Percentiles rank a stretch among this genome's conserved stretches.
These are phyloP conservation scores for Trichoderma afroharzianum DNA, from an alignment of 2,329 filamentous ascomycete genomes.

Conservation along the genomic window DNA sequence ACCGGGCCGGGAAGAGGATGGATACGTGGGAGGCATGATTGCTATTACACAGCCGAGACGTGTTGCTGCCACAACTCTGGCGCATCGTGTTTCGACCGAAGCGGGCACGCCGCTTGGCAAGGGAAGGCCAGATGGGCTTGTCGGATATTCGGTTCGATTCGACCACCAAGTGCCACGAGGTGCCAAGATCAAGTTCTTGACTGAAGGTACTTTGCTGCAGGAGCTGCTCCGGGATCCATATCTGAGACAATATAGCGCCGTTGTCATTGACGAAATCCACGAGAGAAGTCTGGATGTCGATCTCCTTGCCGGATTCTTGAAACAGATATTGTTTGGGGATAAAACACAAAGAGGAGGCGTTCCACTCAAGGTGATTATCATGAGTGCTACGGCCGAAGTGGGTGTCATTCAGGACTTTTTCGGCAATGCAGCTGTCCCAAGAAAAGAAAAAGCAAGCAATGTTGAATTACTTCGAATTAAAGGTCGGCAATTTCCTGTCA, in stretches of 20 bases:
- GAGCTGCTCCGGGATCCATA: constrained; percentile 85
- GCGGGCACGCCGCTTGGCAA: constrained; percentile 51
- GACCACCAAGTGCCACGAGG: constrained; percentile 79
- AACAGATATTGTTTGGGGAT: constrained; percentile 64
- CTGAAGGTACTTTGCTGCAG: constrained; percentile 93
- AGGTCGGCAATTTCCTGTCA: constrained; percentile 83
- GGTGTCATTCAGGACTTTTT: constrained; percentile 77
- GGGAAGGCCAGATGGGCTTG: constrained; percentile 44
- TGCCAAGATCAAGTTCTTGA: constrained; percentile 89
- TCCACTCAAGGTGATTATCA: constrained; percentile 84
- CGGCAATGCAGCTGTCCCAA: constrained; percentile 29
- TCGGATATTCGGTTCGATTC: constrained; percentile 94
- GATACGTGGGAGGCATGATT: constrained; percentile 70
- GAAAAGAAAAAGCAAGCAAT: constrained; percentile 16
- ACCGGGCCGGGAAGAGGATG: constrained; percentile 35
- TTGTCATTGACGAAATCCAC: constrained; percentile 95
- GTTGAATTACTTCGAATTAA: constrained; percentile 62
- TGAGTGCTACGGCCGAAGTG: constrained; percentile 95
- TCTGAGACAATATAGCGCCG: constrained; percentile 78
- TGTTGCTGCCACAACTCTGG: constrained; percentile 89
- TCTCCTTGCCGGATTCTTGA: constrained; percentile 81
- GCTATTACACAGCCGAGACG: constrained; percentile 92
- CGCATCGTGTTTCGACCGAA: constrained; percentile 81
- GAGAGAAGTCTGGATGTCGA: constrained; percentile 95
- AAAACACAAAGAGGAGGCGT: constrained; percentile 64